Conservation (phyloP, 805 yeast species). For the Isabelozyma rhagii region DNA sequence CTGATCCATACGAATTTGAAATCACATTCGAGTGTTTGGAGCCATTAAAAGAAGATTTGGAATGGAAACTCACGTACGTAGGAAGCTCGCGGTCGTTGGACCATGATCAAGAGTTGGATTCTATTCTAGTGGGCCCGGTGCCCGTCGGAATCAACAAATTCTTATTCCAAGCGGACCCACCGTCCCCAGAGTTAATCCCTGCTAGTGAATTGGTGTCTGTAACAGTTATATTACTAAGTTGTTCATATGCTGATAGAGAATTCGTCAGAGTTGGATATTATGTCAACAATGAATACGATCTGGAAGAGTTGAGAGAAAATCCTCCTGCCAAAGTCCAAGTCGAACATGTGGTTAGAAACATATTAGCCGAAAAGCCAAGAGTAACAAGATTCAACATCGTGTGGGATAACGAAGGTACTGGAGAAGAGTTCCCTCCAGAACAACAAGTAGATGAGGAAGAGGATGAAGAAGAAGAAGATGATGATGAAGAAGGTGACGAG, state of each 20-base stretch:
- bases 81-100: constrained; percentile 93
- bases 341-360: constrained; percentile 90
- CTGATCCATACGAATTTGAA: constrained; percentile 93
- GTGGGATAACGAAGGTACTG: constrained; percentile 76
- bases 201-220: constrained; percentile 94
- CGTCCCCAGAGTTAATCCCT: constrained; percentile 92
- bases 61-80: constrained; percentile 96
- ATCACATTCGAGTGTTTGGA: constrained; percentile 97
- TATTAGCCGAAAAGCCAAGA: constrained; percentile 94
- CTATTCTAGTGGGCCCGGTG: constrained; percentile 96
- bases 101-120: constrained; percentile 95
- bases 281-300: constrained; percentile 94
- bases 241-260: constrained; percentile 90
- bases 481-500: constrained; percentile 56
- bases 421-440: constrained; percentile 76
- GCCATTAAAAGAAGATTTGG: constrained; percentile 85
- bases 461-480: constrained; percentile 52
- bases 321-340: constrained; percentile 94
- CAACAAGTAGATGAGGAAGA: constrained; percentile 65
- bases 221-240: constrained; percentile 87
- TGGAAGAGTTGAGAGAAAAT: constrained; percentile 87
- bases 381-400: constrained; percentile 95
- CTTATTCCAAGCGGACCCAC: constrained; percentile 92
- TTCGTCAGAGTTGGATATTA: constrained; percentile 97
- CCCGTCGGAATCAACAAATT: constrained; percentile 97